Conservation (phyloP, 2,329 filamentous ascomycete species). For the Orbilia javanica region DNA sequence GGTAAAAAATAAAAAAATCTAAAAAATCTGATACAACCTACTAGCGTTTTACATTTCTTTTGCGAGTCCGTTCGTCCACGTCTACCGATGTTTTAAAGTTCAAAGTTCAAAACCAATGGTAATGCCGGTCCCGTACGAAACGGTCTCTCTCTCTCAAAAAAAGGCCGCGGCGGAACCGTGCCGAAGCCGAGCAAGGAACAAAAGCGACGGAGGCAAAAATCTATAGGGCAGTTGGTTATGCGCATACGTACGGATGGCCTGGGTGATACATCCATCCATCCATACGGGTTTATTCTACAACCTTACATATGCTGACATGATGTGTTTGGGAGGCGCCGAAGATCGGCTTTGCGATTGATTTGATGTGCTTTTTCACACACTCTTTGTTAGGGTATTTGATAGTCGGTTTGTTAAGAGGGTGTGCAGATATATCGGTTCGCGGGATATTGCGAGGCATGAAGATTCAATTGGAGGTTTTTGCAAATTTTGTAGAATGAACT, state of each 20-base stretch:
- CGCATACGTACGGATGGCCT: no score
- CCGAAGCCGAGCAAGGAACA: conserved; percentile 19
- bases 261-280: conserved; percentile 23
- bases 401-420: background rate
- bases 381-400: background rate
- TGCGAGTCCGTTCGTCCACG: no score
- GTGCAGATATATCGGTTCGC: background rate
- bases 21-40: conserved; percentile 6
- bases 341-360: background rate
- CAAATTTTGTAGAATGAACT: no score
- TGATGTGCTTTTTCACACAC: no score
- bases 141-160: no score
- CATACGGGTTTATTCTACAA: no score
- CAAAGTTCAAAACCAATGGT: background rate
- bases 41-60: background rate
- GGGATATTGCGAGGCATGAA: background rate
- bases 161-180: background rate
- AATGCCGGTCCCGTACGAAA: conserved; percentile 9
- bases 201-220: conserved; percentile 54
- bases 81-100: background rate
- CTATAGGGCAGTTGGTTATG: conserved; percentile 22
- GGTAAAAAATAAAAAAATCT: background rate
- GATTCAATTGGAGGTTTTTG: no score
- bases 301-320: no score
- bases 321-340: conserved; percentile 3